A percentile compares a stretch with the other conserved stretches of the same genome.
Conservation (phyloP, 805 yeast genomes). For the Candida odintsovae region DNA sequence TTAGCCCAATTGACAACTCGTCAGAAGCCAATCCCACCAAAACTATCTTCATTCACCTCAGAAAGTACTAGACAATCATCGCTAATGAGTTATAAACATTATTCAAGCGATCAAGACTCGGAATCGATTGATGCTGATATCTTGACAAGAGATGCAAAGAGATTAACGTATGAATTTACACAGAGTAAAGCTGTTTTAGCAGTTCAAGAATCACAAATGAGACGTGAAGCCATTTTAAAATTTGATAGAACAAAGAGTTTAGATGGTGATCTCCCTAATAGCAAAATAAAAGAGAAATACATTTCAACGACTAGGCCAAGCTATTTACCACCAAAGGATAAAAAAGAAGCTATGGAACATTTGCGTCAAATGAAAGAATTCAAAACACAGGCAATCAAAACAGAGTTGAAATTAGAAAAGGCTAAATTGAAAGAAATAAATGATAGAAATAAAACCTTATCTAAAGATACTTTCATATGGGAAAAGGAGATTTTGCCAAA, state of each 20-base stretch:
- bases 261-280: slow-evolving; percentile 11
- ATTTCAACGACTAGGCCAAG: slow-evolving; percentile 53
- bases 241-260: slow-evolving; percentile 27
- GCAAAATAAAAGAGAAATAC: slow-evolving; percentile 16
- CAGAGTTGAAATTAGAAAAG: slow-evolving; percentile 31
- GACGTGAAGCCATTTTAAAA: slow-evolving; percentile 12
- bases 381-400: slow-evolving; percentile 34
- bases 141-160: slow-evolving; percentile 14
- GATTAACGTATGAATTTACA: slow-evolving; percentile 17
- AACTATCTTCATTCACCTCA: slow-evolving; percentile 27
- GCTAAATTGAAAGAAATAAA: slow-evolving; percentile 28
- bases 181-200: slow-evolving; percentile 27
- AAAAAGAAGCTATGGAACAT: slow-evolving; percentile 48
- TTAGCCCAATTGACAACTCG: slow-evolving; percentile 33
- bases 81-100: slow-evolving; percentile 29
- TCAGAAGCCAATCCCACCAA: slow-evolving; percentile 27
- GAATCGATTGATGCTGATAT: slow-evolving; percentile 10
- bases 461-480: slow-evolving; percentile 39
- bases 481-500: slow-evolving; percentile 30
- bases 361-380: slow-evolving; percentile 44
- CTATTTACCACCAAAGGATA: slow-evolving; percentile 61
- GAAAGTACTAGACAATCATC: slow-evolving; percentile 42
- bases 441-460: slow-evolving; percentile 28
- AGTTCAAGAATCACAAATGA: slow-evolving; percentile 28
- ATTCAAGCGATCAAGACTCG: slow-evolving; percentile 6